A percentile compares a stretch with the other conserved stretches of the same genome.
Evolutionary conservation across 805 yeast genomes (phyloP).

Genomic region (Wickerhamomyces strasburgensis): DNA sequence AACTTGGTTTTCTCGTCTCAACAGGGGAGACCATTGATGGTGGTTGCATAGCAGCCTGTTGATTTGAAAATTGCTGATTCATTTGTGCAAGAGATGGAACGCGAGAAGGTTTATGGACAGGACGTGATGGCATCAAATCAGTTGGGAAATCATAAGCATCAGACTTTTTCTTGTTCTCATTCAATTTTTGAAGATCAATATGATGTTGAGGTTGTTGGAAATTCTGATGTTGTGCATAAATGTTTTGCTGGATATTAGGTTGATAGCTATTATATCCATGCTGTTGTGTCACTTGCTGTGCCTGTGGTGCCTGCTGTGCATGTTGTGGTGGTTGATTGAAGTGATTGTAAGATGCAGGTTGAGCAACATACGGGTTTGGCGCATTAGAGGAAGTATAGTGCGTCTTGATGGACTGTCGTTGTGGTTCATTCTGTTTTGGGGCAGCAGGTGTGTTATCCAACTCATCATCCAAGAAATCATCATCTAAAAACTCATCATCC

Average conservation of each 20-base stretch:
- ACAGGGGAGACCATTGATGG: not conserved
- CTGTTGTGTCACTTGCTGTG: too few species aligned
- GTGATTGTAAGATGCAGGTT: not conserved
- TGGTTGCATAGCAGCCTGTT: slow-evolving; percentile 1
- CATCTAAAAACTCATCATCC: slow-evolving; percentile 36
- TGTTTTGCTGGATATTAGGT: slow-evolving; percentile 1
- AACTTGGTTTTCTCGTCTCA: not conserved
- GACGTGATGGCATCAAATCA: slow-evolving; percentile 40
- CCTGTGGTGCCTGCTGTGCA: slow-evolving; percentile 6
- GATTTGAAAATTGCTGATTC: slow-evolving; percentile 8
- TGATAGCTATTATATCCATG: too few species aligned
- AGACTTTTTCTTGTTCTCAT: slow-evolving; percentile 51
- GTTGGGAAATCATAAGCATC: slow-evolving; percentile 76
- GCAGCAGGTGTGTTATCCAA: slow-evolving; percentile 19
- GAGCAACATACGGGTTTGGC: slow-evolving; percentile 2
- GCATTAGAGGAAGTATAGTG: not conserved
- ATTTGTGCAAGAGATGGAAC: slow-evolving; percentile 17
- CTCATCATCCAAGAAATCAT: slow-evolving; percentile 35
- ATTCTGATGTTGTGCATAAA: not conserved
- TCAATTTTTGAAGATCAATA: slow-evolving; percentile 30
- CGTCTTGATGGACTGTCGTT: slow-evolving; percentile 1
- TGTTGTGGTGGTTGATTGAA: slow-evolving; percentile 11
- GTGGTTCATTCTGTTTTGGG: slow-evolving; percentile 1
- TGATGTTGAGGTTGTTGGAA: slow-evolving; percentile 9
- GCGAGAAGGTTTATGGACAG: slow-evolving; percentile 12